Conservation (phyloP, 2,329 filamentous ascomycete species). For the Diaporthe amygdali region DNA sequence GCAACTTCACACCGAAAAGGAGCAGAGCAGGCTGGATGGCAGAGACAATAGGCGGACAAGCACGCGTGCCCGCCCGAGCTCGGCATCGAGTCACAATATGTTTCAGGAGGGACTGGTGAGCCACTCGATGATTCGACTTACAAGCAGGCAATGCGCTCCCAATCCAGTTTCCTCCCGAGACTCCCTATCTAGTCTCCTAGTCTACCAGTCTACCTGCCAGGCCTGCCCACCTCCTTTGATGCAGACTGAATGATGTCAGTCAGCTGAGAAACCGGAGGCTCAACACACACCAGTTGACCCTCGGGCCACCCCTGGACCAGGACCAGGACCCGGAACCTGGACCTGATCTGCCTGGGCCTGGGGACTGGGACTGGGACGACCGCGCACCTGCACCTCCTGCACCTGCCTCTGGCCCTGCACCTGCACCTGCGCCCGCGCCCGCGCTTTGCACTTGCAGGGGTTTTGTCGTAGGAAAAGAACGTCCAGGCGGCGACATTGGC, state of each 20-base stretch:
- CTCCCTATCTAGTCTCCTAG: no score
- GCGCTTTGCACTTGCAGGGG: not conserved
- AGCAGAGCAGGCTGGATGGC: not conserved
- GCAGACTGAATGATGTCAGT: not conserved
- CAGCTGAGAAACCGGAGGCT: slow-evolving; percentile 4
- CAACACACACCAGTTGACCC: slow-evolving; percentile 8
- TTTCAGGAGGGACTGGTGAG: not conserved
- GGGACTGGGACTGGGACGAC: not conserved
- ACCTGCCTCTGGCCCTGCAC: not conserved
- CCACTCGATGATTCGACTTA: not conserved
- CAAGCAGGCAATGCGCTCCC: not conserved
- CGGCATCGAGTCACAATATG: slow-evolving; percentile 16
- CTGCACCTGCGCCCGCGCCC: not conserved
- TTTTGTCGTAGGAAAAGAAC: not conserved
- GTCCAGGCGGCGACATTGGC: slow-evolving; percentile 4
- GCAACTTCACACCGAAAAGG: not conserved
- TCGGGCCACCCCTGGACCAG: not conserved
- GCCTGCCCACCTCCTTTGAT: not conserved
- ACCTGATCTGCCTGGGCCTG: not conserved
- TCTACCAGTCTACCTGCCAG: not conserved
- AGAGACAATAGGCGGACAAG: not conserved
- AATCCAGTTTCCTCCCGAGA: not conserved
- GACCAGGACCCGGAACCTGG: not conserved
- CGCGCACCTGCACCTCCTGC: not conserved
- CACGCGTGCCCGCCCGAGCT: not conserved